These are phyloP conservation scores for Ascochyta clinopodiicola DNA, from an alignment of 2,329 filamentous ascomycete genomes.

Conservation along the genomic window DNA sequence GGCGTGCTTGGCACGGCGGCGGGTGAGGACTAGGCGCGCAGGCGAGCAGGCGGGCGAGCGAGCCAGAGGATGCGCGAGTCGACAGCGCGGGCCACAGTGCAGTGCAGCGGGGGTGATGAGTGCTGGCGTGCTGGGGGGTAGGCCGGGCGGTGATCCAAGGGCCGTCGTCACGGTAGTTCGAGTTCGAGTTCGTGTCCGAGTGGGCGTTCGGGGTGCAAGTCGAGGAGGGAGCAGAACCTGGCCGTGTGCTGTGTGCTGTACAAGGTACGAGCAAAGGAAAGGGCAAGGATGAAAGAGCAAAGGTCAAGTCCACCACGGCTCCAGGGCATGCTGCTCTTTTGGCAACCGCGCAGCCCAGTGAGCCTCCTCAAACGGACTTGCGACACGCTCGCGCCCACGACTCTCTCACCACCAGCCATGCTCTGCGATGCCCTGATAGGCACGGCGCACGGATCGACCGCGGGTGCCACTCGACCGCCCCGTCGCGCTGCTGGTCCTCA, in stretches of 20 bases:
- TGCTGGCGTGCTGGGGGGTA: no score
- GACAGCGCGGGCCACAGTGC: constrained; percentile 9
- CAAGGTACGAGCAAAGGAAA: no score
- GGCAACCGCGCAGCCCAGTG: constrained; percentile 28
- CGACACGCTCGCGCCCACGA: constrained; percentile 23
- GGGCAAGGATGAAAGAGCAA: neutral
- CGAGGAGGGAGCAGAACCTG: no score
- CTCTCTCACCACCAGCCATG: constrained; percentile 27
- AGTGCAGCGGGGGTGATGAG: constrained; percentile 18
- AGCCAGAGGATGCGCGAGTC: constrained; percentile 27
- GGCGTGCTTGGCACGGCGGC: constrained; percentile 42
- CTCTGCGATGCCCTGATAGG: constrained; percentile 29
- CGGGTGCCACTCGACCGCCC: constrained; percentile 4
- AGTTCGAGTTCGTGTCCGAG: no score
- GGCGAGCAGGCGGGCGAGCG: constrained; percentile 32
- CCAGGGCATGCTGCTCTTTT: constrained; percentile 11
- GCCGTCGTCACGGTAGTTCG: no score
- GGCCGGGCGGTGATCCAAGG: neutral
- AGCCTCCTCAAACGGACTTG: constrained; percentile 36
- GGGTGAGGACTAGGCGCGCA: constrained; percentile 41
- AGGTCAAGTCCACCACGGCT: neutral
- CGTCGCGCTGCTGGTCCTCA: constrained; percentile 2
- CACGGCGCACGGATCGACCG: constrained; percentile 22
- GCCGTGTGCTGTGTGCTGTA: no score
- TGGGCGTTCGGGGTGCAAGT: no score